Evolutionary conservation across 495 filamentous ascomycete genomes (phyloP).

Genomic region (Hypomontagnella monticulosa): DNA sequence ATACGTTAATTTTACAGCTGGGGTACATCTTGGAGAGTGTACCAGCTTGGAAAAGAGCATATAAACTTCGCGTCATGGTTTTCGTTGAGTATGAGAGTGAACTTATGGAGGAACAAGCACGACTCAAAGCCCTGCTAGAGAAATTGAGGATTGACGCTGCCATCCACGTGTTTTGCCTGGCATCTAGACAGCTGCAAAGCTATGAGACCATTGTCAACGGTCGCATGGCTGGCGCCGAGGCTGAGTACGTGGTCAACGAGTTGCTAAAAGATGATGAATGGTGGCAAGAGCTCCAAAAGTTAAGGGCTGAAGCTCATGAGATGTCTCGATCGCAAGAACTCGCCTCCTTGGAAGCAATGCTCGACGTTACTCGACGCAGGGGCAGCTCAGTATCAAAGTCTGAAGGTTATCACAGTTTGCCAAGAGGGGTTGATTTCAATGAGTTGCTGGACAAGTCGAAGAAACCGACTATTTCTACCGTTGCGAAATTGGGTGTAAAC

Average conservation of each 20-base stretch:
- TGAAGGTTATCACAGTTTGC: slow-evolving; percentile 37
- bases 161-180: slow-evolving; percentile 83
- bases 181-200: slow-evolving; percentile 72
- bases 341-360: slow-evolving; percentile 43
- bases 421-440: slow-evolving; percentile 49
- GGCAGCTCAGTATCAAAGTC: slow-evolving; percentile 40
- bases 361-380: slow-evolving; percentile 50
- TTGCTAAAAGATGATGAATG: slow-evolving; percentile 76
- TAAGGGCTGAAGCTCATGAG: slow-evolving; percentile 66
- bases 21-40: slow-evolving; percentile 87
- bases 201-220: slow-evolving; percentile 86
- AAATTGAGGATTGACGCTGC: slow-evolving; percentile 85
- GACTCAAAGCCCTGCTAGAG: slow-evolving; percentile 78
- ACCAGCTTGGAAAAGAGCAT: slow-evolving; percentile 81
- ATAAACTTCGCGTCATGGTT: slow-evolving; percentile 77
- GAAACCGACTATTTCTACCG: slow-evolving; percentile 71
- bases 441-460: slow-evolving; percentile 54
- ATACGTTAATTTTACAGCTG: slow-evolving; percentile 86
- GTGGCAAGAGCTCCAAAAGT: slow-evolving; percentile 80
- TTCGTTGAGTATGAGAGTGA: slow-evolving; percentile 92
- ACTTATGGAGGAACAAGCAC: slow-evolving; percentile 77
- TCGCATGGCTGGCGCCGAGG: slow-evolving; percentile 52
- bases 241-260: slow-evolving; percentile 63
- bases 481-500: slow-evolving; percentile 68
- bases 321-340: slow-evolving; percentile 54